Conservation (phyloP, 768 basidiomycete species). For the Phanerochaete carnosa region DNA sequence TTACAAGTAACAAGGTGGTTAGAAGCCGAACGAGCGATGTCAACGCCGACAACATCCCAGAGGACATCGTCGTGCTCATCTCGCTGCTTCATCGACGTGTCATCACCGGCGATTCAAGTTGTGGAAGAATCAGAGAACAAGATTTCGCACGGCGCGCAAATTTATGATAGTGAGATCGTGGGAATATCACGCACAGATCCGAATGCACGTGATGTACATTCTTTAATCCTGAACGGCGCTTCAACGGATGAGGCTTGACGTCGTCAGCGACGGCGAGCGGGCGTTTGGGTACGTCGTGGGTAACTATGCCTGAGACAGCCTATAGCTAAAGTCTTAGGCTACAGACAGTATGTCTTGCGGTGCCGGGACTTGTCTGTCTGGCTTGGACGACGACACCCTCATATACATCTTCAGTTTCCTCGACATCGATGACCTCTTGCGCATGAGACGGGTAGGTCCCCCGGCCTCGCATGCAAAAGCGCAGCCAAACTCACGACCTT, state of each 20-base stretch:
- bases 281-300: slow-evolving; percentile 7
- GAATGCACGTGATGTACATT: slow-evolving; percentile 6
- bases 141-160: neutral
- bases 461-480: no score
- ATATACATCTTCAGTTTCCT: neutral
- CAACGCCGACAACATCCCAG: slow-evolving; percentile 18
- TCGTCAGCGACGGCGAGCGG: slow-evolving; percentile 5
- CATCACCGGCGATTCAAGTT: slow-evolving; percentile 20
- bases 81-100: slow-evolving; percentile 14
- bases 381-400: neutral
- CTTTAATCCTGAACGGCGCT: neutral
- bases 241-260: neutral
- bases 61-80: slow-evolving; percentile 19
- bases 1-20: slow-evolving; percentile 23
- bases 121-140: slow-evolving; percentile 20
- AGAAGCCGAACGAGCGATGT: slow-evolving; percentile 23
- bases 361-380: neutral
- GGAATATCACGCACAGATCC: slow-evolving; percentile 14
- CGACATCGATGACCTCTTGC: neutral
- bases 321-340: no score
- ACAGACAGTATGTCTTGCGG: no score
- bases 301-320: neutral
- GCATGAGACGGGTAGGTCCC: slow-evolving; percentile 15
- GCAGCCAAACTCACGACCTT: no score
- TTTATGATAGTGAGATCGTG: slow-evolving; percentile 10